Evolutionary conservation across 768 basidiomycete genomes (phyloP).

Genomic region (Suillus subluteus): DNA sequence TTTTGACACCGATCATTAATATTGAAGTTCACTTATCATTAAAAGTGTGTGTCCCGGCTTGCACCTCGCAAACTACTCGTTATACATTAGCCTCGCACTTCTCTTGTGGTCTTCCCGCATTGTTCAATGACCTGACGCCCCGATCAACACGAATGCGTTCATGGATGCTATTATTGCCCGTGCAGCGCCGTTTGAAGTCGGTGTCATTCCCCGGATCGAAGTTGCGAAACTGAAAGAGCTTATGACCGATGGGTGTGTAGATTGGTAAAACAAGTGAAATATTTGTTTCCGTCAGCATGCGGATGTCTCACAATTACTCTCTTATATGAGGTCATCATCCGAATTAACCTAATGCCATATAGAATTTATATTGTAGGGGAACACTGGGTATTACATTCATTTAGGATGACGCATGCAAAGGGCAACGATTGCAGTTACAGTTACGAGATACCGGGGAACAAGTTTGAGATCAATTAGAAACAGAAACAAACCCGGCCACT

Average conservation of each 20-base stretch:
- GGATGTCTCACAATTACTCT: no score
- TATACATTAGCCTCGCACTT: slow-evolving; percentile 63
- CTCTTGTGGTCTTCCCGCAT: slow-evolving; percentile 48
- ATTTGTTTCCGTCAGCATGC: no score
- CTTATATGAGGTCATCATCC: no score
- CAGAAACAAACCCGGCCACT: neutral
- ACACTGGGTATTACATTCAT: no score
- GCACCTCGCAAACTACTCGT: slow-evolving; percentile 47
- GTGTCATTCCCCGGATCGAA: slow-evolving; percentile 13
- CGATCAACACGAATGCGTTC: neutral
- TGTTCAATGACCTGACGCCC: neutral
- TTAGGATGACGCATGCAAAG: neutral
- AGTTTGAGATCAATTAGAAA: slow-evolving; percentile 11
- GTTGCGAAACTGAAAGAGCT: slow-evolving; percentile 18
- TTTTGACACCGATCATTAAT: neutral
- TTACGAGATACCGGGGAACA: neutral
- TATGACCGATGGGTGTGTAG: slow-evolving; percentile 7
- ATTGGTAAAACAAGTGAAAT: no score
- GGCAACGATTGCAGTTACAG: neutral
- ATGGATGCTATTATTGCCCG: neutral
- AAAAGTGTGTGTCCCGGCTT: slow-evolving; percentile 62
- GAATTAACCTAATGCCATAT: no score
- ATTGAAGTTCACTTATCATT: neutral
- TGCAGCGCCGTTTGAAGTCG: neutral
- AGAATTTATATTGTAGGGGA: no score